phyloP scores from a whole-genome alignment of 1,284 basidiomycete species.

The Cutaneotrichosporon spelunceum region DNA sequence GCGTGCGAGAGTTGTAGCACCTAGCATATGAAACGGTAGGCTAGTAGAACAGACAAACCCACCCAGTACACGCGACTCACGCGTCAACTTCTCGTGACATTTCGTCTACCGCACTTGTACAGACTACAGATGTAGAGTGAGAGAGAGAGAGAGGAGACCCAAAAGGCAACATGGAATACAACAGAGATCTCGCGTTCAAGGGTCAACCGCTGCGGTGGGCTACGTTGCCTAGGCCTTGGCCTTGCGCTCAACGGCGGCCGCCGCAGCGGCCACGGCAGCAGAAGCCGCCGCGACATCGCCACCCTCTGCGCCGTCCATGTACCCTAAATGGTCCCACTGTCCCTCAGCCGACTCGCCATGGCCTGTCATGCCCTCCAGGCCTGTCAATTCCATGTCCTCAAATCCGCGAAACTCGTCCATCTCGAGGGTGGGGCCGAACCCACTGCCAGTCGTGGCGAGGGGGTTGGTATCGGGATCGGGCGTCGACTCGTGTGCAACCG shows the following conservation, averaged over 20 bases:
- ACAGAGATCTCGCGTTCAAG: background rate
- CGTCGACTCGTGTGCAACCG: slow-evolving; percentile 17
- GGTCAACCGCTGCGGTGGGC: background rate
- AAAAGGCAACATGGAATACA: background rate
- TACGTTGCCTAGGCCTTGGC: slow-evolving; percentile 2
- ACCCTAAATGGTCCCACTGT: slow-evolving; percentile 35
- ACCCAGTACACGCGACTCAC: background rate
- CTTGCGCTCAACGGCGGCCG: slow-evolving; percentile 6
- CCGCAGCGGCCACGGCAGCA: slow-evolving; percentile 2
- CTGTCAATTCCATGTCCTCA: slow-evolving; percentile 40
- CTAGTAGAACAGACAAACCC: background rate
- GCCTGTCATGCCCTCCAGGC: slow-evolving; percentile 32
- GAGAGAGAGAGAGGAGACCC: background rate
- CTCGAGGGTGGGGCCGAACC: slow-evolving; percentile 25
- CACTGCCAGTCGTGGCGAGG: slow-evolving; percentile 3
- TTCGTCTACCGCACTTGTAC: background rate
- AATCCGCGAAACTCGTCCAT: slow-evolving; percentile 39
- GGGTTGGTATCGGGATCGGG: slow-evolving; percentile 16
- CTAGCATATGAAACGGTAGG: background rate
- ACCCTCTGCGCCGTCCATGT: slow-evolving; percentile 15
- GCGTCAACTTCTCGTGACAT: background rate
- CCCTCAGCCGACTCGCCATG: slow-evolving; percentile 25
- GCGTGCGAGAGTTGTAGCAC: slow-evolving; percentile 22
- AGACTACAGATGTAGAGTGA: background rate
- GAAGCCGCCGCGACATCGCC: slow-evolving; percentile 8